Evolutionary conservation across 2,329 filamentous ascomycete genomes (phyloP).

Genomic region (Colletotrichum camelliae): DNA sequence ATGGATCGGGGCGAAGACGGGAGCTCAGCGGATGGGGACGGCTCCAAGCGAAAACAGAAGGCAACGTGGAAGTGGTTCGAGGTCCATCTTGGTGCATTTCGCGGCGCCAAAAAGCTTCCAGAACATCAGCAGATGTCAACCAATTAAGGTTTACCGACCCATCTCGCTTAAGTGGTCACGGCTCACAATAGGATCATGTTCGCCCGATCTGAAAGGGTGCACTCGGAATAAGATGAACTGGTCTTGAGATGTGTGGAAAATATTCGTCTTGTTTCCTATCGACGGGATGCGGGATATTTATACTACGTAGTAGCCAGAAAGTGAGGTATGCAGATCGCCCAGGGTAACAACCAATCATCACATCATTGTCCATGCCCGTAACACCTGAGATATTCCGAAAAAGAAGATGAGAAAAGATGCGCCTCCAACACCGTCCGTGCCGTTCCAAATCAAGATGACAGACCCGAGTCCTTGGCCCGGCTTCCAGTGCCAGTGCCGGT

Average conservation of each 20-base stretch:
- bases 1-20: not conserved
- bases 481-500: constrained; percentile 21
- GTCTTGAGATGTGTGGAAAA: not conserved
- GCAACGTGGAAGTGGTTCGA: not conserved
- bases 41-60: not conserved
- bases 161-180: not conserved
- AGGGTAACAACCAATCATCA: constrained; percentile 15
- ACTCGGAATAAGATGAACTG: not conserved
- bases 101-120: not conserved
- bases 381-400: not conserved
- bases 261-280: constrained; percentile 9
- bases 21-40: not conserved
- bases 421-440: not conserved
- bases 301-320: not conserved
- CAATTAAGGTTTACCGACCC: not conserved
- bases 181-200: not conserved
- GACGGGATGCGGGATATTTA: not conserved
- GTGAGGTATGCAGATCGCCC: constrained; percentile 14
- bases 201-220: not conserved
- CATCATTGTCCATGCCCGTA: constrained; percentile 12
- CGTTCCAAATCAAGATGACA: constrained; percentile 17
- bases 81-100: not conserved
- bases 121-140: not conserved
- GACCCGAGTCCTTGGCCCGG: constrained; percentile 13
- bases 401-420: not conserved